A percentile compares a stretch with the other conserved stretches of the same genome.
Evolutionary conservation across 257 asterid genomes (phyloP).

Genomic region (Penstemon eatonii): DNA sequence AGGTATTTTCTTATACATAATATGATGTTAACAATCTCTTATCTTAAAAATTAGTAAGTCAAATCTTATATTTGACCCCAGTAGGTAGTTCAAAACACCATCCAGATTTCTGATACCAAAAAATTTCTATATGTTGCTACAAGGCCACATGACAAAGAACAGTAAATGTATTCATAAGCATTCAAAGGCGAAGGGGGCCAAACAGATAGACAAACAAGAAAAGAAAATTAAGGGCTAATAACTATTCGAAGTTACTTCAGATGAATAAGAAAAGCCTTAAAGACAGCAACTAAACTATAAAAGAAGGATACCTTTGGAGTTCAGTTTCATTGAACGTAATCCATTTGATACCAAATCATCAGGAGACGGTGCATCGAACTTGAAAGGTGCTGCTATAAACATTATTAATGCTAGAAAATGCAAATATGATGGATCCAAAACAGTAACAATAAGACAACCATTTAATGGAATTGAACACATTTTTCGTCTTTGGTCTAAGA

Average conservation of each 20-base stretch:
- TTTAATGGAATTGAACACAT: conserved; percentile 17
- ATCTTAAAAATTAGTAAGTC: not conserved
- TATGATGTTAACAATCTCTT: not conserved
- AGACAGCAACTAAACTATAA: conserved; percentile 8
- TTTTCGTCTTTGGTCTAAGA: not conserved
- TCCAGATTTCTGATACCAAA: not conserved
- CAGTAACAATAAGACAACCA: conserved; percentile 28
- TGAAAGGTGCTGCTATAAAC: conserved; percentile 74
- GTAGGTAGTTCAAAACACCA: too few species aligned
- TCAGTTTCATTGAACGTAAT: conserved; percentile 47
- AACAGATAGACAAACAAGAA: not conserved
- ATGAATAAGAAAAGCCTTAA: conserved; percentile 11
- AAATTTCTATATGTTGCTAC: not conserved
- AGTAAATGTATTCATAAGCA: too few species aligned
- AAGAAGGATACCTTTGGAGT: conserved; percentile 52
- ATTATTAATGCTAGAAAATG: conserved; percentile 40
- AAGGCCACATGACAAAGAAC: not conserved
- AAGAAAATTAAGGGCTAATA: not conserved
- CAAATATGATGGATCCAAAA: conserved; percentile 1
- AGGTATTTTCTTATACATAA: too few species aligned
- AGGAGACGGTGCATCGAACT: conserved; percentile 79
- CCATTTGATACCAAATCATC: conserved; percentile 76
- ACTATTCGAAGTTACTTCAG: conserved; percentile 3
- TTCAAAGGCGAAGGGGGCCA: not conserved
- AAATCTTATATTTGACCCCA: not conserved